These are phyloP conservation scores for Pittosporum tobira DNA, from an alignment of 129 eudicot species.

Conservation along the genomic window DNA sequence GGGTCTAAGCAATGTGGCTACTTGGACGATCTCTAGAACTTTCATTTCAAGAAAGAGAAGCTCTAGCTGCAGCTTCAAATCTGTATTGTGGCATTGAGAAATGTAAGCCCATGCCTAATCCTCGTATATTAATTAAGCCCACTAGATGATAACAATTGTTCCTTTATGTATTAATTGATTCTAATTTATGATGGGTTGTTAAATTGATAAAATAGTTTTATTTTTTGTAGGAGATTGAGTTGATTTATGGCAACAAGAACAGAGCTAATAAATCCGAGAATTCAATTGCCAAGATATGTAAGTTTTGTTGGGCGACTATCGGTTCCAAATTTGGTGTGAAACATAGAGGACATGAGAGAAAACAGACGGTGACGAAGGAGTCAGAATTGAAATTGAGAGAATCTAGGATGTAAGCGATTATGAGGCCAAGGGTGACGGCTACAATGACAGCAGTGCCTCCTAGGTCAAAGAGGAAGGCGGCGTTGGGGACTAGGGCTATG, in stretches of 20 bases:
- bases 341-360: constrained; percentile 54
- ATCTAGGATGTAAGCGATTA: constrained; percentile 83
- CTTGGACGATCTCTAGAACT: constrained; percentile 70
- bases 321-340: too few species aligned
- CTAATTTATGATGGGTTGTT: neutral
- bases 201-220: neutral
- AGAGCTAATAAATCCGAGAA: constrained; percentile 26
- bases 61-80: constrained; percentile 46
- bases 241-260: constrained; percentile 50
- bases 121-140: constrained; percentile 32
- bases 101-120: constrained; percentile 51
- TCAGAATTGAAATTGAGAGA: constrained; percentile 72
- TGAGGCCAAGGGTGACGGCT: constrained; percentile 57
- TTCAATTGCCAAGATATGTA: constrained; percentile 7
- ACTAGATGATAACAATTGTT: neutral
- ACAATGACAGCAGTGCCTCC: constrained; percentile 87
- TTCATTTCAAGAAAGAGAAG: constrained; percentile 34
- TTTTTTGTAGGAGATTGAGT: constrained; percentile 40
- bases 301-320: neutral
- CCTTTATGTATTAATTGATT: neutral
- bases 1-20: constrained; percentile 40
- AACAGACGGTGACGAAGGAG: constrained; percentile 82
- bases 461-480: constrained; percentile 78
- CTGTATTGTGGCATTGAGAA: constrained; percentile 50
- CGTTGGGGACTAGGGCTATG: constrained; percentile 69